Conservation (phyloP, 352 stramenopile genomes). For the Pythium coloratum region DNA sequence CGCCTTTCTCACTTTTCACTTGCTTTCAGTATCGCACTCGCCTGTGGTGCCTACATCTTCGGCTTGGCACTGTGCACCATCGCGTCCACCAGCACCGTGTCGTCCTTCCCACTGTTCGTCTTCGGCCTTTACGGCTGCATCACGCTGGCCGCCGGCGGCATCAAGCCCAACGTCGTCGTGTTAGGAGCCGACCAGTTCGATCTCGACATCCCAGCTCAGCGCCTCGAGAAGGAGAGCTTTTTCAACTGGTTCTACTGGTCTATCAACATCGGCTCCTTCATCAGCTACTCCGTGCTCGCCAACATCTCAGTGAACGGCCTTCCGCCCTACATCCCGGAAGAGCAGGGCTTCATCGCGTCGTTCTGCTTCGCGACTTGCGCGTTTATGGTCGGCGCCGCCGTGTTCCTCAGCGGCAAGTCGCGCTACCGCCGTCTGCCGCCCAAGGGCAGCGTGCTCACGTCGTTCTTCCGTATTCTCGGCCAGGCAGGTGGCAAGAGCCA, state of each 20-base stretch:
- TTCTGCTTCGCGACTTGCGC: conserved; percentile 82
- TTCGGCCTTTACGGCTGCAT: conserved; percentile 79
- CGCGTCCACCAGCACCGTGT: conserved; percentile 51
- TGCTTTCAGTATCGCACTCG: conserved; percentile 61
- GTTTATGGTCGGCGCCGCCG: conserved; percentile 67
- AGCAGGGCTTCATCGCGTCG: conserved; percentile 89
- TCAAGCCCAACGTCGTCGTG: conserved; percentile 49
- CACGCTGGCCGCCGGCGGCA: conserved; percentile 38
- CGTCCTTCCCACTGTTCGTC: conserved; percentile 74
- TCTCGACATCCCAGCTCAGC: conserved; percentile 61
- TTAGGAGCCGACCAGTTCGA: conserved; percentile 78
- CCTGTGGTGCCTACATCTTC: conserved; percentile 67
- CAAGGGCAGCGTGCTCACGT: conserved; percentile 73
- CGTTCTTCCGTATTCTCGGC: conserved; percentile 41
- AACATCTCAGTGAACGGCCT: conserved; percentile 91
- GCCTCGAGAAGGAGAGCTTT: conserved; percentile 84
- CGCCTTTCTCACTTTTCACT: conserved; percentile 18
- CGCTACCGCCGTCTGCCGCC: conserved; percentile 72
- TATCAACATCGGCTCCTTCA: conserved; percentile 90
- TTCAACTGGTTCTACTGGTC: conserved; percentile 95
- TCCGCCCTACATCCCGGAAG: conserved; percentile 71
- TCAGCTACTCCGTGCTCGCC: conserved; percentile 90
- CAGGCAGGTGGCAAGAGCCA: conserved; percentile 28
- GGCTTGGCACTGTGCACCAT: conserved; percentile 73
- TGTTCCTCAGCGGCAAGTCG: conserved; percentile 74